These are phyloP conservation scores for Postia placenta DNA, from an alignment of 768 basidiomycete species.

Conservation along the genomic window DNA sequence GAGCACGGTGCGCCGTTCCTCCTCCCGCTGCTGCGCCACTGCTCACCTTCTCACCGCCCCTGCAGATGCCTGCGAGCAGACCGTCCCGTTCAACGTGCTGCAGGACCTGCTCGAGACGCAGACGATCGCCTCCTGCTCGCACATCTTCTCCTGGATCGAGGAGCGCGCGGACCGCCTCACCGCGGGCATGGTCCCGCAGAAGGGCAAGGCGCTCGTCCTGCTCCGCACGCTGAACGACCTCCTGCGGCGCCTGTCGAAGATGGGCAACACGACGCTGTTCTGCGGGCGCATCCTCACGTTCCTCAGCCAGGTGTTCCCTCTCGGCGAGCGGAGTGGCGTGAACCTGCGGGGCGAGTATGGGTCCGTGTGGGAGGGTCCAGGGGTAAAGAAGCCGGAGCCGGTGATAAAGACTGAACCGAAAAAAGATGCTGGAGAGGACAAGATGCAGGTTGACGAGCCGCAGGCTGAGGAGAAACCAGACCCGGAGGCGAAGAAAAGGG, in stretches of 20 bases:
- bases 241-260: constrained; percentile 80
- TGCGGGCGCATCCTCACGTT: constrained; percentile 88
- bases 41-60: constrained; percentile 4
- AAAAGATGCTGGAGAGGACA: constrained; percentile 29
- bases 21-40: background rate
- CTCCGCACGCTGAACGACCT: constrained; percentile 85
- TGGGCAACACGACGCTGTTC: constrained; percentile 78
- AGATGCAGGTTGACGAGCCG: constrained; percentile 60
- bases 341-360: constrained; percentile 88
- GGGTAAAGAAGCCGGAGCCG: constrained; percentile 26
- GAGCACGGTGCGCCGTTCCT: constrained; percentile 59
- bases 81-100: constrained; percentile 66
- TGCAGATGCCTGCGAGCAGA: constrained; percentile 71
- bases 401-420: constrained; percentile 21
- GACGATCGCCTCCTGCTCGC: constrained; percentile 79
- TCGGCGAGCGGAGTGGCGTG: constrained; percentile 87
- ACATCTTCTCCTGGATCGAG: constrained; percentile 88
- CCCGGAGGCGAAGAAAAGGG: constrained; percentile 27
- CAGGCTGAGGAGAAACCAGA: constrained; percentile 15
- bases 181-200: constrained; percentile 74
- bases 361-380: constrained; percentile 67
- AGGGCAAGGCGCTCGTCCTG: constrained; percentile 82
- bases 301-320: constrained; percentile 76
- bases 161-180: constrained; percentile 63
- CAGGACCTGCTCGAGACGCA: constrained; percentile 84